Conservation (phyloP, 1,284 basidiomycete species). For the Ganoderma multipileum region DNA sequence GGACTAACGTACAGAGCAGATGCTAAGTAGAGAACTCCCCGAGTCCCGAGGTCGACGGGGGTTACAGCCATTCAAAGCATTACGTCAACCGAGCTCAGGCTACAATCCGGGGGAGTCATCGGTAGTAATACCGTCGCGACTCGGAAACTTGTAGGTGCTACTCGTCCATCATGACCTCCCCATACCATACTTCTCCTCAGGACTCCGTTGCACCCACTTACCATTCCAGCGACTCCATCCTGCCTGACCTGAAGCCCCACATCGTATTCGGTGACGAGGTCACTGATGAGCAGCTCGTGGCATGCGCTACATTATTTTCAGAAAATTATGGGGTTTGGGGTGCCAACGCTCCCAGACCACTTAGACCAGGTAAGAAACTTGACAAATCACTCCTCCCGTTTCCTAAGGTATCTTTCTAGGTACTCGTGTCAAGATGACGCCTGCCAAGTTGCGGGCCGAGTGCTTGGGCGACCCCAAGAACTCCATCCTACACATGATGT, state of each 20-base stretch:
- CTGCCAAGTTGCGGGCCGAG: constrained; percentile 14
- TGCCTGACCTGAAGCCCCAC: neutral
- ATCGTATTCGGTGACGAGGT: constrained; percentile 10
- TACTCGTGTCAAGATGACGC: constrained; percentile 22
- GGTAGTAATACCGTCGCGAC: neutral
- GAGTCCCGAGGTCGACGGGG: too few relatives aligned
- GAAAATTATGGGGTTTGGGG: constrained; percentile 30
- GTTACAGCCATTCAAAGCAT: neutral
- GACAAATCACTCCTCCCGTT: neutral
- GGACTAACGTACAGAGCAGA: neutral
- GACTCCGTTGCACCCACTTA: neutral
- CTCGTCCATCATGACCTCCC: neutral
- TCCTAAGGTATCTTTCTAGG: constrained; percentile 1
- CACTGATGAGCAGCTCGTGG: constrained; percentile 24
- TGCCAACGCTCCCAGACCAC: constrained; percentile 2
- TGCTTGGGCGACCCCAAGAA: constrained; percentile 18
- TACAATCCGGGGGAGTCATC: too few relatives aligned
- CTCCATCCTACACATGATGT: constrained; percentile 15
- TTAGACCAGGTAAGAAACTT: constrained; percentile 19
- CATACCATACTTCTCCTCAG: neutral
- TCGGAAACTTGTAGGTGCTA: neutral
- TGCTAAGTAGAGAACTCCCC: neutral
- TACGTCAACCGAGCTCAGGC: neutral
- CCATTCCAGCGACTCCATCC: neutral
- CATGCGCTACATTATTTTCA: constrained; percentile 27